Conservation (phyloP, 225 moss, liverwort and hornwort genomes). For the Pseudoscleropodium purum region DNA sequence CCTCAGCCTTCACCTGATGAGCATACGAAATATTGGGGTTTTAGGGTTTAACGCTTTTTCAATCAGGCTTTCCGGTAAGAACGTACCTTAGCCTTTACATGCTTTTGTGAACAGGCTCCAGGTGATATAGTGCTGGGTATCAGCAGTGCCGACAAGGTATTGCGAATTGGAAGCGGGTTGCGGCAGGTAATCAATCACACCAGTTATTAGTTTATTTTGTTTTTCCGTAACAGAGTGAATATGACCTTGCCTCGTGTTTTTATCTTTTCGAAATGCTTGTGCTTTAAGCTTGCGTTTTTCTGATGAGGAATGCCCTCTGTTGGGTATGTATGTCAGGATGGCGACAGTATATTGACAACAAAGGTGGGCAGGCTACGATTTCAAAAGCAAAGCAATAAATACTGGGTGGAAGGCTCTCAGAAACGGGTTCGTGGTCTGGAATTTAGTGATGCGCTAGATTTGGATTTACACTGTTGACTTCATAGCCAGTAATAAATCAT, state of each 20-base stretch:
- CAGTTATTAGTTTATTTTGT: not conserved
- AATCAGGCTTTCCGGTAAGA: not conserved
- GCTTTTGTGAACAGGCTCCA: conserved; percentile 23
- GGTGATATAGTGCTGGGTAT: conserved; percentile 50
- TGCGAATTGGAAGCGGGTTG: conserved; percentile 50
- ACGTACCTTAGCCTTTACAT: not conserved
- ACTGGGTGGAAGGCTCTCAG: conserved; percentile 92
- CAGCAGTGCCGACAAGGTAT: conserved; percentile 24
- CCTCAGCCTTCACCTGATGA: not conserved
- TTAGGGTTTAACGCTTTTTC: not conserved
- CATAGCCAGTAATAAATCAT: not conserved
- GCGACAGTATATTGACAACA: conserved; percentile 56
- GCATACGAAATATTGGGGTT: not conserved
- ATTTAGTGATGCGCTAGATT: not conserved
- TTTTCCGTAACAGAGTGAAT: not conserved
- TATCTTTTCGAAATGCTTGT: not conserved
- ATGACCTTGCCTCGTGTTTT: not conserved
- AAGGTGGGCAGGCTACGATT: conserved; percentile 63
- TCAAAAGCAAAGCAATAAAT: conserved; percentile 67
- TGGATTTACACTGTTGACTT: not conserved
- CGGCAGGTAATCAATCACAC: conserved; percentile 28
- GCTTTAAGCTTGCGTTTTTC: not conserved
- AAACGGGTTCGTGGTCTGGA: conserved; percentile 48
- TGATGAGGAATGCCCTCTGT: not conserved
- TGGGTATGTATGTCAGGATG: conserved; percentile 47